These are phyloP conservation scores for Celoporthe dispersa DNA, from an alignment of 2,329 filamentous ascomycete species.

Conservation along the genomic window DNA sequence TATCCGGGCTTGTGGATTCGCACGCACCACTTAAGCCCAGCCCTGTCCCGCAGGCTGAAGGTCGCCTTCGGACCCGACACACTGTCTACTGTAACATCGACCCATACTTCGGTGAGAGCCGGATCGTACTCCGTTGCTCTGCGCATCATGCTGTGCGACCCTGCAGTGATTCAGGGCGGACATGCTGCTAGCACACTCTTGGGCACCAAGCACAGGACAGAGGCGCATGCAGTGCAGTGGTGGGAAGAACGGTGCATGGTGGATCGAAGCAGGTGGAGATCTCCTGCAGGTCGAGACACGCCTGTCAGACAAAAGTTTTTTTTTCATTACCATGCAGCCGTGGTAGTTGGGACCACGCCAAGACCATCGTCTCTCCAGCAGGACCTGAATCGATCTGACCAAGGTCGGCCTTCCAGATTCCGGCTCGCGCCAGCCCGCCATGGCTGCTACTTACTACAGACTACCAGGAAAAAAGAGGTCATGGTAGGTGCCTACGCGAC, in stretches of 20 bases:
- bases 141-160: neutral
- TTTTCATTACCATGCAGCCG: neutral
- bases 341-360: neutral
- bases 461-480: neutral
- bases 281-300: neutral
- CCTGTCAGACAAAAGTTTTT: neutral
- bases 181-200: neutral
- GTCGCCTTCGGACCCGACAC: neutral
- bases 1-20: neutral
- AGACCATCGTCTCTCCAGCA: neutral
- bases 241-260: neutral
- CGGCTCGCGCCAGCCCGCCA: slow-evolving; percentile 4
- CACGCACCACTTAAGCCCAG: neutral
- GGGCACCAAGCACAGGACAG: neutral
- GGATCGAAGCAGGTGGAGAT: neutral
- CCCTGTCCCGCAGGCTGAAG: neutral
- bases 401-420: neutral
- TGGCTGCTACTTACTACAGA: neutral
- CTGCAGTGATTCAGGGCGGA: neutral
- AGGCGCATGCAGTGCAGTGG: neutral
- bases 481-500: neutral
- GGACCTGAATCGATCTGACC: neutral
- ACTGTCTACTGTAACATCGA: slow-evolving; percentile 4
- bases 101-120: slow-evolving; percentile 1
- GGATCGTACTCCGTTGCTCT: neutral